These are phyloP conservation scores for Allantophomopsis lycopodina DNA, from an alignment of 2,329 filamentous ascomycete species.

Conservation along the genomic window DNA sequence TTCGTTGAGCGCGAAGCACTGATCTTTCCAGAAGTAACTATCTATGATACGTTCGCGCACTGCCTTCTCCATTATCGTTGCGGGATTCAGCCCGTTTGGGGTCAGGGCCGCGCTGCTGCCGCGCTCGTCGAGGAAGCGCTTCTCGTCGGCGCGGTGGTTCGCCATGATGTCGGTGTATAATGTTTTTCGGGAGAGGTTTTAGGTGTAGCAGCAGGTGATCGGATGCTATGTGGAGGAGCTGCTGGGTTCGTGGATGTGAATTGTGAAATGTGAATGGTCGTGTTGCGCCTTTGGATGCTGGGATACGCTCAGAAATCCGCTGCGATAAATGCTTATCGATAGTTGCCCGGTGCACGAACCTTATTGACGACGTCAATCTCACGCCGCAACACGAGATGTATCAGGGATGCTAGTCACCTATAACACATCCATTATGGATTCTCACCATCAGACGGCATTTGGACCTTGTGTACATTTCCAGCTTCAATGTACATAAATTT, in stretches of 20 bases:
- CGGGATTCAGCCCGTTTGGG: constrained; percentile 80
- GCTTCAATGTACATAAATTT: no score
- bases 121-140: constrained; percentile 76
- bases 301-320: not conserved
- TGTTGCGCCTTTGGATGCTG: no score
- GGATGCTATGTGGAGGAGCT: no score
- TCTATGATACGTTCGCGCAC: constrained; percentile 92
- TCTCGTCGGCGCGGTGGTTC: constrained; percentile 66
- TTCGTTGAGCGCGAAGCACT: constrained; percentile 90
- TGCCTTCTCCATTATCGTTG: constrained; percentile 91
- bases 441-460: no score
- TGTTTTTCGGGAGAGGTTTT: no score
- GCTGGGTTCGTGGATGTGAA: no score
- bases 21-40: constrained; percentile 96
- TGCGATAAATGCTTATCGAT: constrained; percentile 19
- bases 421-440: not conserved
- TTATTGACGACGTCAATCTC: constrained; percentile 4
- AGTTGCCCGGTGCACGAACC: constrained; percentile 27
- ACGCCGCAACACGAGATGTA: no score
- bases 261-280: not conserved
- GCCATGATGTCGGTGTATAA: constrained; percentile 11
- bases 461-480: no score
- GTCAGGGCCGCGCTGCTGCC: constrained; percentile 65
- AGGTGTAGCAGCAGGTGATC: no score
- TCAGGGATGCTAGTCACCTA: not conserved